Conservation (phyloP, 1,139 yeast species). For the Yamadazyma pseudoaaseri region DNA sequence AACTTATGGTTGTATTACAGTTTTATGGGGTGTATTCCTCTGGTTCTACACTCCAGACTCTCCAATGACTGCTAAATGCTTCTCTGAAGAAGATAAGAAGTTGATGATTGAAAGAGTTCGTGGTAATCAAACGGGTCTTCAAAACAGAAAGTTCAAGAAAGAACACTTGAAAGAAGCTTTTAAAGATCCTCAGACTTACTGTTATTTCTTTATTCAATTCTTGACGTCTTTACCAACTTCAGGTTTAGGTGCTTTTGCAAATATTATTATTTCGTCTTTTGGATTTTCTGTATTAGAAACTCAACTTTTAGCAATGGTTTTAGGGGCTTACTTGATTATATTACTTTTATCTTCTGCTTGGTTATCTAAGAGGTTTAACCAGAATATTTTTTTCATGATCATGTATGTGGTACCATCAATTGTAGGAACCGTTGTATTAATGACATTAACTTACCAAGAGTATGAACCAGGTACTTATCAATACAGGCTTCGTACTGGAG, state of each 20-base stretch:
- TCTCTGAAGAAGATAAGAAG: constrained; percentile 27
- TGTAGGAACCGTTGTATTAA: too few relatives aligned
- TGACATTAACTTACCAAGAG: too few relatives aligned
- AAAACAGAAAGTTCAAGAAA: constrained; percentile 24
- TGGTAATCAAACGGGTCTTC: constrained; percentile 34
- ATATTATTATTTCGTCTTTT: constrained; percentile 36
- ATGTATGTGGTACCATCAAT: too few relatives aligned
- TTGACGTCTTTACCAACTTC: constrained; percentile 40
- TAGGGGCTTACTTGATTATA: constrained; percentile 35
- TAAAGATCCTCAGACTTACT: constrained; percentile 37
- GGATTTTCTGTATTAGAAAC: constrained; percentile 33
- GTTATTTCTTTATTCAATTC: constrained; percentile 33
- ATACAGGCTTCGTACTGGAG: too few relatives aligned
- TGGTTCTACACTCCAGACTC: constrained; percentile 31
- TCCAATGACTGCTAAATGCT: constrained; percentile 31
- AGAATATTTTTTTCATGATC: too few relatives aligned
- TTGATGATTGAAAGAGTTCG: constrained; percentile 32
- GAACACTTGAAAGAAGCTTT: constrained; percentile 29
- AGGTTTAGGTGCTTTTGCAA: constrained; percentile 40
- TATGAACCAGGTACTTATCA: too few relatives aligned
- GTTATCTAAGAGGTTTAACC: constrained; percentile 25
- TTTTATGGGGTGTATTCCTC: constrained; percentile 30
- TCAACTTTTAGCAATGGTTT: constrained; percentile 39
- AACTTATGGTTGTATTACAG: constrained; percentile 34
- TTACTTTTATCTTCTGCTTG: constrained; percentile 32